These are phyloP conservation scores for Penicillium sumatraense DNA, from an alignment of 2,329 filamentous ascomycete species.

Conservation along the genomic window DNA sequence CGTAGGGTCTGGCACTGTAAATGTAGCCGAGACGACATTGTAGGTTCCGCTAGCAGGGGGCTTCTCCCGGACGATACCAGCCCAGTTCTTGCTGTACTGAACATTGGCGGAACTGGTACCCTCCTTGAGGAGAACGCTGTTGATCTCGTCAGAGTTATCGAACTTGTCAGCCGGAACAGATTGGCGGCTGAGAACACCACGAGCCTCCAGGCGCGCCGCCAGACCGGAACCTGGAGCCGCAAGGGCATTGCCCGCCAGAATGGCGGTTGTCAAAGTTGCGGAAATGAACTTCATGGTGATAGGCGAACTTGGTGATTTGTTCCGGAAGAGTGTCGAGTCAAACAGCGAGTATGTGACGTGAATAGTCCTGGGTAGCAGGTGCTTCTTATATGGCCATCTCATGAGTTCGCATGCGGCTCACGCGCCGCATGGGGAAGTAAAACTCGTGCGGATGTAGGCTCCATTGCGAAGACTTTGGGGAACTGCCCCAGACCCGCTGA, in stretches of 20 bases:
- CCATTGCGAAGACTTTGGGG: slow-evolving; percentile 2
- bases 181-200: slow-evolving; percentile 28
- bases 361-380: neutral
- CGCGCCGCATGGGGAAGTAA: slow-evolving; percentile 26
- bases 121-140: slow-evolving; percentile 17
- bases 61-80: slow-evolving; percentile 59
- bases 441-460: slow-evolving; percentile 10
- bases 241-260: slow-evolving; percentile 30
- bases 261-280: slow-evolving; percentile 24
- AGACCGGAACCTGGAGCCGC: slow-evolving; percentile 35
- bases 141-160: slow-evolving; percentile 11
- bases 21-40: slow-evolving; percentile 49
- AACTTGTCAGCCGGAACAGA: slow-evolving; percentile 28
- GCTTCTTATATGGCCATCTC: slow-evolving; percentile 18
- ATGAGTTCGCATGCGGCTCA: slow-evolving; percentile 21
- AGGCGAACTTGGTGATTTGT: neutral
- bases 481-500: slow-evolving; percentile 3
- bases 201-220: slow-evolving; percentile 34
- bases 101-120: slow-evolving; percentile 40
- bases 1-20: slow-evolving; percentile 58
- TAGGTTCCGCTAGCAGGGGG: slow-evolving; percentile 52
- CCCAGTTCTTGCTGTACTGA: slow-evolving; percentile 63
- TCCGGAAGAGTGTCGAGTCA: neutral
- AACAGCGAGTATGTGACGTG: neutral
- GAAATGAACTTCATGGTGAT: slow-evolving; percentile 36